phyloP scores from a whole-genome alignment of 2,329 filamentous ascomycete species.

The Chaetomiaceae sp. region DNA sequence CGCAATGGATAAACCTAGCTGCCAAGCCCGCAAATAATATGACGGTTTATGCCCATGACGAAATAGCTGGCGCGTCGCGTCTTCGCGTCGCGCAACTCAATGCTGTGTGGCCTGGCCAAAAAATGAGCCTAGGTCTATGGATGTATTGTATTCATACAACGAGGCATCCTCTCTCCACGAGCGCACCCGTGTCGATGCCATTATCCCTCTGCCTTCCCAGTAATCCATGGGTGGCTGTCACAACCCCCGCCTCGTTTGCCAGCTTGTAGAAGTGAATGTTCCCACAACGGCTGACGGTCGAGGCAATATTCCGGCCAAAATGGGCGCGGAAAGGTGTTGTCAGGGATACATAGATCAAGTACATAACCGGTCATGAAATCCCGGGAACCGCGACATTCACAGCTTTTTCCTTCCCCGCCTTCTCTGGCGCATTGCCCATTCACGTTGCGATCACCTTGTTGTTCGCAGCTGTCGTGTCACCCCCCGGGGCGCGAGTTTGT shows the following conservation, averaged over 20 bases:
- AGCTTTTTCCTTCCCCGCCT: background rate
- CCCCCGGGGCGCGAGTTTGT: slow-evolving; percentile 24
- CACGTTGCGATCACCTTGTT: slow-evolving; percentile 15
- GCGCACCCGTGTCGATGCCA: too few relatives aligned
- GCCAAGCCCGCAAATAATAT: background rate
- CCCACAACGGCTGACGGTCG: too few relatives aligned
- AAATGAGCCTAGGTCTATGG: too few relatives aligned
- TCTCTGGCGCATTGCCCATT: background rate
- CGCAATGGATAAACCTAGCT: background rate
- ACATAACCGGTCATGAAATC: background rate
- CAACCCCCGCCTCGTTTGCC: too few relatives aligned
- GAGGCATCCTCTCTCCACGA: too few relatives aligned
- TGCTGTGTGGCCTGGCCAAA: too few relatives aligned
- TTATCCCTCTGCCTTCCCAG: too few relatives aligned
- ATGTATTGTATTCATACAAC: too few relatives aligned
- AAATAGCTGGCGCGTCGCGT: background rate
- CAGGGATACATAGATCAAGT: background rate
- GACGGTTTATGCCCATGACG: background rate
- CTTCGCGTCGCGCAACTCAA: slow-evolving; percentile 1
- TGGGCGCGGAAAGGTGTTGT: background rate
- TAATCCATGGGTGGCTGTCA: too few relatives aligned
- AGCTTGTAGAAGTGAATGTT: too few relatives aligned
- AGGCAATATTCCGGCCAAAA: too few relatives aligned
- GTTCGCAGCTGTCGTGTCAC: slow-evolving; percentile 19
- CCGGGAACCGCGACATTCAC: background rate